phyloP scores from a whole-genome alignment of 805 yeast species.

The Metschnikowia hibisci region DNA sequence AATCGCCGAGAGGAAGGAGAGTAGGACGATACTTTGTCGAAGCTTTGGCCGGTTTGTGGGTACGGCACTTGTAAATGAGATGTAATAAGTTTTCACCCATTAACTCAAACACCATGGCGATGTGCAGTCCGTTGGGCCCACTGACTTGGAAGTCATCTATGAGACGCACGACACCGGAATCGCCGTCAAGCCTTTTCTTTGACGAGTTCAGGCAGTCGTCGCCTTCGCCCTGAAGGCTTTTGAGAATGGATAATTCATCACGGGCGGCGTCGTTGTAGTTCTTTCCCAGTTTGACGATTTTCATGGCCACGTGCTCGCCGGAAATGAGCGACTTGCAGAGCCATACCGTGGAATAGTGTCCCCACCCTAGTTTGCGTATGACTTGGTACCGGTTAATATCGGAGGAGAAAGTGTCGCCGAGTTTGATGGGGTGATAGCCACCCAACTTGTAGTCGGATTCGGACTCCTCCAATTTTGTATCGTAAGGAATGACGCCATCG shows the following conservation, averaged over 20 bases:
- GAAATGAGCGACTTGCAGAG: slow-evolving; percentile 62
- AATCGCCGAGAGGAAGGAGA: slow-evolving; percentile 60
- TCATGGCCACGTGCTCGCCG: slow-evolving; percentile 88
- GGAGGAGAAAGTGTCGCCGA: slow-evolving; percentile 80
- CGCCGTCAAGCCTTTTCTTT: not conserved
- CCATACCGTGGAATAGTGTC: slow-evolving; percentile 73
- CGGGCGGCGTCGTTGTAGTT: slow-evolving; percentile 92
- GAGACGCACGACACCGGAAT: slow-evolving; percentile 63
- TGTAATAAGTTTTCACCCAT: slow-evolving; percentile 91
- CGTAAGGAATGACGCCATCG: slow-evolving; percentile 14
- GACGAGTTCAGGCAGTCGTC: slow-evolving; percentile 4
- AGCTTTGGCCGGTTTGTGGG: slow-evolving; percentile 13
- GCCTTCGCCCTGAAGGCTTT: slow-evolving; percentile 63
- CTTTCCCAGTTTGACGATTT: slow-evolving; percentile 85
- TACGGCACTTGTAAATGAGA: slow-evolving; percentile 76
- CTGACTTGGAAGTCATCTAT: slow-evolving; percentile 79
- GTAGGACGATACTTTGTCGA: slow-evolving; percentile 3
- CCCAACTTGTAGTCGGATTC: slow-evolving; percentile 82
- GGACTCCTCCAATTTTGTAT: slow-evolving; percentile 67
- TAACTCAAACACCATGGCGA: slow-evolving; percentile 96
- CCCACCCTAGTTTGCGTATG: slow-evolving; percentile 96
- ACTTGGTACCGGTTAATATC: slow-evolving; percentile 58
- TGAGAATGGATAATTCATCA: slow-evolving; percentile 78
- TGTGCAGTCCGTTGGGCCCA: slow-evolving; percentile 91
- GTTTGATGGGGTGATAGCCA: slow-evolving; percentile 91